Base-by-base conservation (phyloP, 352 stramenopile species). In the Aphanomyces euteiches region DNA sequence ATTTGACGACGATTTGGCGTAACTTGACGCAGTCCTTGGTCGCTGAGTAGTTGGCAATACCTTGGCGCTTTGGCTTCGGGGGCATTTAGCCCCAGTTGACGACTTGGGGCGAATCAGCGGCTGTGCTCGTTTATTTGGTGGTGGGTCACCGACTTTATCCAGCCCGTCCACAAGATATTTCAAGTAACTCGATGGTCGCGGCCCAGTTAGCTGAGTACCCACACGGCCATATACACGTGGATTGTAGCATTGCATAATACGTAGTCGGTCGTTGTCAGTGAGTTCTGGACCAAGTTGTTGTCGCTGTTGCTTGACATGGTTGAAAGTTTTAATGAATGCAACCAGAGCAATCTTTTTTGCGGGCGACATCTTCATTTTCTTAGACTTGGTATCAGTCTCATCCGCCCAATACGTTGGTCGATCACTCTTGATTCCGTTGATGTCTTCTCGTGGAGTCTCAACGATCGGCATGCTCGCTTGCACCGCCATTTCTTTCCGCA, bases 1-100 rank as follows among this genome's bases (percentile, higher is more conserved):
- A 36, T 70, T 45, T 39, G 64, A 45, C 53, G 64, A 70, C n/a
- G 47, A 54, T n/a, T 70, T 37, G 45, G 64, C 54, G 3, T 61
- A 61, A 39, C 17, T 61, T 37, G 64, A 45, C 48, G 64, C 64
- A 4, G 64, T 70, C 15, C 19, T 17, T 4, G 64, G 64, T 3
- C 64, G 64, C 37, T 21, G 4, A 13, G 57, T 66, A 17, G 37
- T 47, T 8, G 37, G 57, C 17, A 37, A 41, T 7, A 53, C 37
- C 17, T 36, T 69, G 47, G 41, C 48, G 48, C 34, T 54, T 8
- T 28, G 7, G 7, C 12, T 7, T 21, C 43, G 34, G 19, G 17
- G 2, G 28, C 7, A 40, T 50, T 50, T 61, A 12, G 5, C 13
- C 12, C 17, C 54, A 21, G 19, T 37, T 7, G 17, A 40, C 17